Percentiles rank a stretch among this genome's conserved stretches.
Conservation (phyloP, 495 filamentous ascomycete species). For the Trichocladium antarcticum region DNA sequence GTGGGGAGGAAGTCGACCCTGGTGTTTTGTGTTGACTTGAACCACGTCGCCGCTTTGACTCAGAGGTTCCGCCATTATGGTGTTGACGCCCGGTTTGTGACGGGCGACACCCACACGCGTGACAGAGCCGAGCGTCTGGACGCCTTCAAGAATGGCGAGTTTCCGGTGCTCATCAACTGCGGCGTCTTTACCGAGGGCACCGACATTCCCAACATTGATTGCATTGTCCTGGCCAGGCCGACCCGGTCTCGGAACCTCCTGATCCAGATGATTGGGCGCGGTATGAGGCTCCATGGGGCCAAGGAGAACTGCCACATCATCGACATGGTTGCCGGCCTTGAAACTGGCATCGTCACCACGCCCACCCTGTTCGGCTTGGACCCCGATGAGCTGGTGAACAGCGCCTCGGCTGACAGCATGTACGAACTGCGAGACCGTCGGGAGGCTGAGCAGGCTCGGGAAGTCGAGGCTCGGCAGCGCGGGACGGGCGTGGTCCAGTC, state of each 20-base stretch:
- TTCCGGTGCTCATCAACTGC: slow-evolving; percentile 85
- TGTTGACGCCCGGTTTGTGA: slow-evolving; percentile 75
- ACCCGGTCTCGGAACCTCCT: slow-evolving; percentile 84
- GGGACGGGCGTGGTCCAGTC: neutral
- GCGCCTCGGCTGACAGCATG: slow-evolving; percentile 47
- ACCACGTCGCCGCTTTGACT: slow-evolving; percentile 64
- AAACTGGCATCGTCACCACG: slow-evolving; percentile 72
- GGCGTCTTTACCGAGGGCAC: slow-evolving; percentile 94
- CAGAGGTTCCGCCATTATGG: slow-evolving; percentile 62
- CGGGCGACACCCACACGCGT: slow-evolving; percentile 56
- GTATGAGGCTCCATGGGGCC: slow-evolving; percentile 66
- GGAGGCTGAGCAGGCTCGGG: slow-evolving; percentile 26
- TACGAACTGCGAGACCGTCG: slow-evolving; percentile 38
- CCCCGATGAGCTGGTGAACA: slow-evolving; percentile 64
- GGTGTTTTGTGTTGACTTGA: slow-evolving; percentile 84
- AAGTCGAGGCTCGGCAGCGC: slow-evolving; percentile 12
- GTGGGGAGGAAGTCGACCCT: slow-evolving; percentile 65
- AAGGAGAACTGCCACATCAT: slow-evolving; percentile 92
- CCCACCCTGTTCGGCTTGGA: slow-evolving; percentile 92
- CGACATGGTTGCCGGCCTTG: slow-evolving; percentile 82
- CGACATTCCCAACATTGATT: slow-evolving; percentile 96
- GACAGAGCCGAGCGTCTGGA: slow-evolving; percentile 57
- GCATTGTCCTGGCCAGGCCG: slow-evolving; percentile 76
- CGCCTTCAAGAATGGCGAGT: slow-evolving; percentile 63
- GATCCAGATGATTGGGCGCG: slow-evolving; percentile 95